phyloP scores from a whole-genome alignment of 192 early-diverging fungal species.

The Chytriomyces hyalinus region DNA sequence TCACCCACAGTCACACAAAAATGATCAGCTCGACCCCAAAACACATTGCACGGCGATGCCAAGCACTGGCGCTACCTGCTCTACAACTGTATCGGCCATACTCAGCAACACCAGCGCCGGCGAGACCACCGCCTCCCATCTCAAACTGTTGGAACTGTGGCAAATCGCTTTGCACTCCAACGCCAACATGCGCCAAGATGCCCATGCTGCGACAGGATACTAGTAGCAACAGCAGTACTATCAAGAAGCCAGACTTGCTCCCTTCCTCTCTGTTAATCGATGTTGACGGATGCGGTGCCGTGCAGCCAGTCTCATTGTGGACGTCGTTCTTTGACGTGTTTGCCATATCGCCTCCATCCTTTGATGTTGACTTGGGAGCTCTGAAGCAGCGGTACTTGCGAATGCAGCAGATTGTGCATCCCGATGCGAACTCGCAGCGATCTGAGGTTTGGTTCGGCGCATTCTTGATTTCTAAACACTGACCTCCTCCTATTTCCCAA shows the following conservation, averaged over 20 bases:
- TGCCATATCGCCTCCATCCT: constrained; percentile 34
- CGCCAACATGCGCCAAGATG: constrained; percentile 11
- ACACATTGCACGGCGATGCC: too few species aligned
- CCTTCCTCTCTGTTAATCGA: background rate
- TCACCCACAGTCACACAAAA: too few species aligned
- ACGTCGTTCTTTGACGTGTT: constrained; percentile 33
- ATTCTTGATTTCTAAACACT: background rate
- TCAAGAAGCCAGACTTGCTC: background rate
- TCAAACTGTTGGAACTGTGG: constrained; percentile 34
- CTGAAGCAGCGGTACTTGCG: constrained; percentile 71
- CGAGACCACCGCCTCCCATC: constrained; percentile 8
- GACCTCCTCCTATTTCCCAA: background rate
- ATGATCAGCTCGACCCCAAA: too few species aligned
- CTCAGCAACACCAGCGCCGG: background rate
- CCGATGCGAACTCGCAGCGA: constrained; percentile 77
- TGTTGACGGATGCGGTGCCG: constrained; percentile 16
- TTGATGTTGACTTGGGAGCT: constrained; percentile 66
- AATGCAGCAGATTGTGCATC: constrained; percentile 84
- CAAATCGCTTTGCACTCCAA: constrained; percentile 20
- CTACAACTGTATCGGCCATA: too few species aligned
- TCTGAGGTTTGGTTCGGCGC: constrained; percentile 48
- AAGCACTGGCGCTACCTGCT: too few species aligned
- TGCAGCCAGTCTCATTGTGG: constrained; percentile 26
- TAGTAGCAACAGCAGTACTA: background rate
- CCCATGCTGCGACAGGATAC: background rate